A percentile compares a stretch with the other conserved stretches of the same genome.
Conservation (phyloP, 345 rosid species). For the Leavenworthia alabamica region DNA sequence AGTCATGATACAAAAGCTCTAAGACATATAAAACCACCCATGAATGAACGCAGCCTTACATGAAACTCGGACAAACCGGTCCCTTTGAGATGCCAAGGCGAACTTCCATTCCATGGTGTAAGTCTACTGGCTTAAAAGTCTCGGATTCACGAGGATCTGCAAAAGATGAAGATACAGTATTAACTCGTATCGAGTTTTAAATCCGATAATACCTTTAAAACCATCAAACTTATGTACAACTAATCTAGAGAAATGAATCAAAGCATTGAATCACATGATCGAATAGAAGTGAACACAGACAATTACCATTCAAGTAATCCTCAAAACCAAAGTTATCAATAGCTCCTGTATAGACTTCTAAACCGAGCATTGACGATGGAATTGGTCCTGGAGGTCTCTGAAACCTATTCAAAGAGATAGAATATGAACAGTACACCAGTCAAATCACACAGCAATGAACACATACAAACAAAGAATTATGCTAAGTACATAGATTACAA, state of each 20-base stretch:
- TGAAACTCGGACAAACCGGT: slow-evolving; percentile 59
- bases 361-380: slow-evolving; percentile 89
- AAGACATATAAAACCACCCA: neutral
- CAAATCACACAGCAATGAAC: neutral
- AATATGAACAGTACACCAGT: neutral
- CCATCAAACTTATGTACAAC: neutral
- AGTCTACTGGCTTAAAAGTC: slow-evolving; percentile 51
- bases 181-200: neutral
- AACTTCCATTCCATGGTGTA: slow-evolving; percentile 89
- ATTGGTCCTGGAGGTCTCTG: slow-evolving; percentile 88
- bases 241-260: too few relatives aligned
- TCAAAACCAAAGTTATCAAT: slow-evolving; percentile 82
- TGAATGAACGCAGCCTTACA: slow-evolving; percentile 25
- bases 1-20: slow-evolving; percentile 6
- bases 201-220: neutral
- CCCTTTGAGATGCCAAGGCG: slow-evolving; percentile 73
- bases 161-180: neutral
- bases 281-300: neutral
- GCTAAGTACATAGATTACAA: too few relatives aligned
- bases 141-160: slow-evolving; percentile 87
- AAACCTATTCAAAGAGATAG: slow-evolving; percentile 37
- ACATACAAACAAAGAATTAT: neutral
- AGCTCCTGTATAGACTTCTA: slow-evolving; percentile 74
- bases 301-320: slow-evolving; percentile 85
- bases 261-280: too few relatives aligned